Base-by-base conservation (phyloP, 2,329 filamentous ascomycete species). In the Hymenoscyphus infarciens region DNA sequence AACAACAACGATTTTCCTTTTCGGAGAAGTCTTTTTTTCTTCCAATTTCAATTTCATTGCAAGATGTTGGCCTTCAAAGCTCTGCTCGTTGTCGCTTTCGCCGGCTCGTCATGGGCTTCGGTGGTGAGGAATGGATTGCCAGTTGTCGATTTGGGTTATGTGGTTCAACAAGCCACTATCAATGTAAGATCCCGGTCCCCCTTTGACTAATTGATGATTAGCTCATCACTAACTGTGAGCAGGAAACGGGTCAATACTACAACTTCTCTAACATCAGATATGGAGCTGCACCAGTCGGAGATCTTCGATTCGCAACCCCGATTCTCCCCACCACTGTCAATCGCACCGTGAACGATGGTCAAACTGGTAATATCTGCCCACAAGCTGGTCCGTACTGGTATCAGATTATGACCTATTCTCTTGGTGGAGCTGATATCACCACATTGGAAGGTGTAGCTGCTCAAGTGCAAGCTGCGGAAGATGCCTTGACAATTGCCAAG, bases 241-340 rank as follows among this genome's bases (percentile, higher is more conserved):
- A 75, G 74, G 57, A 25, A 25, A 74, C 74, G 27, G 73, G 57
- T n/a, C 33, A 25, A 27, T 73, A 2, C 57, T 76, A 74, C 65
- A 67, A 67, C n/a, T 76, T 75, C 64, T 70, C 63, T 57, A 78
- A 77, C n/a, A 76, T 81, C 56, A 71, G 77, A 29, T 81, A 77
- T 63, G 78, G 77, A 2, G 75, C 73, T 11, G 71, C 78, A 10
- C 78, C 79, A 22, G 65, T 74, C 0, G 79, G 78, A 16, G 64
- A 72, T 16, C 70, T 79, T 2, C 73, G 78, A 64, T 81, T 79
- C 75, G 76, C 77, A 59, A 71, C 75, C 25, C 78, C 79, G 2
- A 59, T 68, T 22, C 71, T 71, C 16, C 58, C 70, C 3, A 72
- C 71, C 1, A 64, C 66, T 0, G 58, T 64, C 13, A 69, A 74